These are phyloP conservation scores for Flammula alnicola DNA, from an alignment of 1,284 basidiomycete species.

Conservation along the genomic window DNA sequence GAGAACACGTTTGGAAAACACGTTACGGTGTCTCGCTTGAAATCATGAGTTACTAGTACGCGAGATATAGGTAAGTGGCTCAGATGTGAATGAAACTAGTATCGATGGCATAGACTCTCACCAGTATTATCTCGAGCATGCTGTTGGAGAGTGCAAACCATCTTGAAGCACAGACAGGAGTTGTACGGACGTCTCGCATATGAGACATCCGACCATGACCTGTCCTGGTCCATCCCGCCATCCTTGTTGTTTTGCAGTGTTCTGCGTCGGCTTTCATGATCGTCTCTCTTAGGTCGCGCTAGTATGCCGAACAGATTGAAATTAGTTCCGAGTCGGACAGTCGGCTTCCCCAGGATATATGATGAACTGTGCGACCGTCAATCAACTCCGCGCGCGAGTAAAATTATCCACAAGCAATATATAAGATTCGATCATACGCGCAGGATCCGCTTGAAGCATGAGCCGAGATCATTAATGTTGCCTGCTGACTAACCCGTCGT, in stretches of 20 bases:
- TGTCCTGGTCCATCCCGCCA: conserved; percentile 1
- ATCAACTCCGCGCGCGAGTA: neutral
- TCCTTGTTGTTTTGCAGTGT: neutral
- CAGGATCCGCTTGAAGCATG: conserved; percentile 6
- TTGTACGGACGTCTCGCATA: conserved; percentile 1
- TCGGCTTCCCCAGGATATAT: neutral
- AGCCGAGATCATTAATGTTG: no score
- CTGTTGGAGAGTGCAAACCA: neutral
- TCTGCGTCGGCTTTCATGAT: neutral
- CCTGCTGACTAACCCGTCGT: conserved; percentile 9
- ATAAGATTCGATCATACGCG: neutral
- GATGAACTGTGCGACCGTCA: no score
- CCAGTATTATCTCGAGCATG: neutral
- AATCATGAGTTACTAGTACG: no score
- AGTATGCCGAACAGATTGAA: neutral
- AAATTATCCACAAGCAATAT: conserved; percentile 1
- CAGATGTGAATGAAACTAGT: neutral
- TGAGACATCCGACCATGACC: conserved; percentile 7
- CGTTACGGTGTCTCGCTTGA: no score
- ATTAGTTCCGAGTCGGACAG: neutral
- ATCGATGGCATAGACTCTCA: neutral
- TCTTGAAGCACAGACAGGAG: neutral
- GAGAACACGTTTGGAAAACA: no score
- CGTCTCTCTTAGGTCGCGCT: neutral
- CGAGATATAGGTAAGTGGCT: neutral